These are phyloP conservation scores for Naganishia kalamii DNA, from an alignment of 768 basidiomycete genomes.

Conservation along the genomic window DNA sequence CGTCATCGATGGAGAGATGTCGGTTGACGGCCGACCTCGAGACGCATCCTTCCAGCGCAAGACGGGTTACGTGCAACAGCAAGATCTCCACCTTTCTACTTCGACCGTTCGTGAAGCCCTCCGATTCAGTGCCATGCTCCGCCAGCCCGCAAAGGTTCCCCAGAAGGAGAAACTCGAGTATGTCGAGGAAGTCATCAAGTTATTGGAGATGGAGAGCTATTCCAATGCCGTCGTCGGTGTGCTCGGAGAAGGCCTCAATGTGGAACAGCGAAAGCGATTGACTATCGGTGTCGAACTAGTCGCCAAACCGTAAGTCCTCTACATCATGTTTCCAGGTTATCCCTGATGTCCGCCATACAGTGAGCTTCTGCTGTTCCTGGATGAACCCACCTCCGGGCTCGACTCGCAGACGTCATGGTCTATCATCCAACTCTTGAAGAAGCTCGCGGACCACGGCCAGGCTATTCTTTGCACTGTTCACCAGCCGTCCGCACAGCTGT, in stretches of 20 bases:
- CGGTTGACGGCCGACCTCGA: constrained; percentile 43
- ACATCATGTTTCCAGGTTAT: too few relatives aligned
- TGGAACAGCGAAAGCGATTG: constrained; percentile 56
- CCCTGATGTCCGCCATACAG: not conserved
- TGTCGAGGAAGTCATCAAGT: constrained; percentile 43
- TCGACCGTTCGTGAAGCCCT: constrained; percentile 46
- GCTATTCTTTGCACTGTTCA: constrained; percentile 63
- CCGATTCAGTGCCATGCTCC: constrained; percentile 44
- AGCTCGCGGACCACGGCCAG: constrained; percentile 71
- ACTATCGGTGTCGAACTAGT: constrained; percentile 78
- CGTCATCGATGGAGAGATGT: constrained; percentile 45
- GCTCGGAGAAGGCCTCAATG: constrained; percentile 48
- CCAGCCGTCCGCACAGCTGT: constrained; percentile 58
- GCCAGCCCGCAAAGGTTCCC: constrained; percentile 39
- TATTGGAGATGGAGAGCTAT: constrained; percentile 57
- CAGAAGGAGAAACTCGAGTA: constrained; percentile 42
- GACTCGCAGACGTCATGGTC: constrained; percentile 63
- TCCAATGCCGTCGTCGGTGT: constrained; percentile 63
- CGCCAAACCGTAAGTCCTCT: constrained; percentile 60
- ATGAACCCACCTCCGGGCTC: constrained; percentile 66
- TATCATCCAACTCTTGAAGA: constrained; percentile 61
- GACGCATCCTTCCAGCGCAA: constrained; percentile 45
- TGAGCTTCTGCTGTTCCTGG: constrained; percentile 59
- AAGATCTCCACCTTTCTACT: constrained; percentile 24
- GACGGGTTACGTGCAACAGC: constrained; percentile 47